Conservation (phyloP, 2,329 filamentous ascomycete species). For the Zymoseptoria crescenta region DNA sequence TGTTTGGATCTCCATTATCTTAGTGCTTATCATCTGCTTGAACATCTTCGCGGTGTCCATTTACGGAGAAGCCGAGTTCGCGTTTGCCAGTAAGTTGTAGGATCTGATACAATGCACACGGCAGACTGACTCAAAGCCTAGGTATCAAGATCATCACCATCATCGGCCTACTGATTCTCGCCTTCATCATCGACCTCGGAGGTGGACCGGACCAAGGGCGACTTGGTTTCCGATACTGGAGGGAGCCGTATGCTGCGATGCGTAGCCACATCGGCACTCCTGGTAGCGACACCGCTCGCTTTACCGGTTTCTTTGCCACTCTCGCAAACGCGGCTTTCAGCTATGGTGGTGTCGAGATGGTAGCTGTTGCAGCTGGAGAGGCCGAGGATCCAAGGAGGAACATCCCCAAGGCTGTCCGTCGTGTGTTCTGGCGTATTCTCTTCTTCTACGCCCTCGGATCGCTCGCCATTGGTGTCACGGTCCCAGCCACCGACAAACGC, state of each 20-base stretch:
- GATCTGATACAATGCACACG: neutral
- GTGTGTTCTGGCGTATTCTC: conserved; percentile 43
- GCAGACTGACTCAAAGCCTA: neutral
- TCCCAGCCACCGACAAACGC: conserved; percentile 47
- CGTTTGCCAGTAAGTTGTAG: conserved; percentile 35
- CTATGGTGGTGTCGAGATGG: conserved; percentile 47
- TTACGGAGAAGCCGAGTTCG: conserved; percentile 46
- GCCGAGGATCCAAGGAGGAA: conserved; percentile 45
- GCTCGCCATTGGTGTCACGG: conserved; percentile 50
- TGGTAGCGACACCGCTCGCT: conserved; percentile 41
- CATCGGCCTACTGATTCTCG: conserved; percentile 32
- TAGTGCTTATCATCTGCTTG: conserved; percentile 54
- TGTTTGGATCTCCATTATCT: conserved; percentile 48
- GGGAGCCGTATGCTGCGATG: conserved; percentile 47
- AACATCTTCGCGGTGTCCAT: conserved; percentile 49
- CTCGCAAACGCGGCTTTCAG: conserved; percentile 45
- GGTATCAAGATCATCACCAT: conserved; percentile 45
- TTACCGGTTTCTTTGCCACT: conserved; percentile 52
- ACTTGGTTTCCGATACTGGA: conserved; percentile 64
- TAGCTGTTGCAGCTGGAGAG: conserved; percentile 51
- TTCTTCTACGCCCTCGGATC: conserved; percentile 52
- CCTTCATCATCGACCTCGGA: conserved; percentile 54
- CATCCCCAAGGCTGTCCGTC: conserved; percentile 48
- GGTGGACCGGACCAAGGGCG: conserved; percentile 51
- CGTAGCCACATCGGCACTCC: conserved; percentile 52